A percentile compares a stretch with the other conserved stretches of the same genome.
These are phyloP conservation scores for Metschnikowia rubicola DNA, from an alignment of 805 yeast species.

Conservation along the genomic window DNA sequence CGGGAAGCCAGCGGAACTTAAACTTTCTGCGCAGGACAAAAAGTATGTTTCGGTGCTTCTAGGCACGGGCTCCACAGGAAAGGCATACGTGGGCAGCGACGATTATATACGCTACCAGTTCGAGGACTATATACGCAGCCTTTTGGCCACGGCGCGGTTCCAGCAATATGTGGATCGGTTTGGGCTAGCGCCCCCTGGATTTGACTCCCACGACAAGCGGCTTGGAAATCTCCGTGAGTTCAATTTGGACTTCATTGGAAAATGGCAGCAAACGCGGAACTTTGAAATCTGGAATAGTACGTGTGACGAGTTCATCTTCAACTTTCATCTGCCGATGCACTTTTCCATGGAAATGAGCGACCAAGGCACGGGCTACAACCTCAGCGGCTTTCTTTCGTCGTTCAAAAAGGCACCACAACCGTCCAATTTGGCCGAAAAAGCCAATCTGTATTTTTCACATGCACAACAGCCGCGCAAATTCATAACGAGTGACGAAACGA, in stretches of 20 bases:
- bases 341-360: conserved; percentile 23
- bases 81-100: conserved; percentile 48
- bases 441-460: conserved; percentile 14
- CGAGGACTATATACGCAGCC: conserved; percentile 82
- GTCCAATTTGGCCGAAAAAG: conserved; percentile 8
- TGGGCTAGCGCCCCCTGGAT: conserved; percentile 41
- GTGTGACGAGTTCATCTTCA: conserved; percentile 44
- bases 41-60: conserved; percentile 66
- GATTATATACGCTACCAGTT: conserved; percentile 85
- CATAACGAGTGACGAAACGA: conserved; percentile 2
- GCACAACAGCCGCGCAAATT: conserved; percentile 19
- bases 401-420: conserved; percentile 14
- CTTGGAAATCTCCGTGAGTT: conserved; percentile 32
- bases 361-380: conserved; percentile 12
- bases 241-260: conserved; percentile 27
- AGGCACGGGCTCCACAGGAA: conserved; percentile 34
- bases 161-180: conserved; percentile 49
- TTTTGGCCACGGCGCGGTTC: conserved; percentile 70
- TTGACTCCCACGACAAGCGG: conserved; percentile 17
- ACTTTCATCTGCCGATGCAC: conserved; percentile 41
- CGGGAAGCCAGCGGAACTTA: conserved; percentile 30
- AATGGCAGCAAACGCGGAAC: conserved; percentile 35
- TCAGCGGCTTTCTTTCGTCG: conserved; percentile 13
- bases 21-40: conserved; percentile 50
- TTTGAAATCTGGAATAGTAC: conserved; percentile 38